phyloP scores from a whole-genome alignment of 306 rosid genomes.

The Morella rubra region DNA sequence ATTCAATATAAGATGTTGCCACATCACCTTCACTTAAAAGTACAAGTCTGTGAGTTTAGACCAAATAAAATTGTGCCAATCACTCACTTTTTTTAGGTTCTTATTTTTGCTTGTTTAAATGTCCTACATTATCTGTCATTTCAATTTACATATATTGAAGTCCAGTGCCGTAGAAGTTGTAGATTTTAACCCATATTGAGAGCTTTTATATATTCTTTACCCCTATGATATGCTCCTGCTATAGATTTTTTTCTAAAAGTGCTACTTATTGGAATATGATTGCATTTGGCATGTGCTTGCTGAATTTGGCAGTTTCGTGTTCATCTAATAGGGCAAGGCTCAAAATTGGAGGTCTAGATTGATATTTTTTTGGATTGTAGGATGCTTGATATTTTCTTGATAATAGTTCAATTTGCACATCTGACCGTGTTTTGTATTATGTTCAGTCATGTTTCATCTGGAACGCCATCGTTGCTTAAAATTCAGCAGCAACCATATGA shows the following conservation, averaged over 20 bases:
- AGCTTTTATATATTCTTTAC: not conserved
- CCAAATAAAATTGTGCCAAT: too few relatives aligned
- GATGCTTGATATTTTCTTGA: constrained; percentile 31
- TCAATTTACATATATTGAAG: not conserved
- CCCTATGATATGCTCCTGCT: not conserved
- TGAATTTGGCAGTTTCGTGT: constrained; percentile 30
- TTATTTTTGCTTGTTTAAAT: not conserved
- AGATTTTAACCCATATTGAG: not conserved
- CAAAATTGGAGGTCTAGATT: constrained; percentile 28
- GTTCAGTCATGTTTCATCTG: too few relatives aligned
- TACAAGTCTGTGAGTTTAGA: too few relatives aligned
- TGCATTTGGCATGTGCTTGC: constrained; percentile 13
- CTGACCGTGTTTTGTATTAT: too few relatives aligned
- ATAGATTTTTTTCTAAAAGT: not conserved
- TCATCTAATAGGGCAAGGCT: constrained; percentile 10
- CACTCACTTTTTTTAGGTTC: not conserved
- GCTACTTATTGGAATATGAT: constrained; percentile 21
- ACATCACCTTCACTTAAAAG: too few relatives aligned
- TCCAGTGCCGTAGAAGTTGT: not conserved
- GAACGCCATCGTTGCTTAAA: too few relatives aligned
- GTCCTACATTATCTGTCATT: not conserved
- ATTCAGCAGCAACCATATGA: too few relatives aligned
- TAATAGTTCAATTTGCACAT: too few relatives aligned
- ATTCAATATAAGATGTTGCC: too few relatives aligned
- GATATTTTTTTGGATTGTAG: constrained; percentile 39